Base-by-base conservation (phyloP, 768 basidiomycete genomes). In the Tylopilus rubrobrunneus region DNA sequence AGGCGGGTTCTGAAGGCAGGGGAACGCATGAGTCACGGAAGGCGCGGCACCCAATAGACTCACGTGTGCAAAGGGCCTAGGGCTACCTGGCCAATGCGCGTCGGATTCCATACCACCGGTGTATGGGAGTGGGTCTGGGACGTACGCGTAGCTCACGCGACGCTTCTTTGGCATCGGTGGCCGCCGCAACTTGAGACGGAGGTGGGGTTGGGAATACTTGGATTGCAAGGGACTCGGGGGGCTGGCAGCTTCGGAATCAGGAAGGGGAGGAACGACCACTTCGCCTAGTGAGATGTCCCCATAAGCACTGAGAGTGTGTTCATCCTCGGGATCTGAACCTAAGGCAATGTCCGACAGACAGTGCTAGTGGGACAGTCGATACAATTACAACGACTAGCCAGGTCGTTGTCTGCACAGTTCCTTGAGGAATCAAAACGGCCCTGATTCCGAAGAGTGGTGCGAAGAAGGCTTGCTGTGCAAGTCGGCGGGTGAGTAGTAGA, bases 361-460 rank as follows among this genome's bases (percentile, higher is more conserved):
- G n/a, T n/a, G n/a, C n/a, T n/a, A 42, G 78, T 72, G 2, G 94
- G 92, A 63, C 97, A 99, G 71, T 99, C 97, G 56, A 94, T 85
- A 69, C 97, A 99, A 21, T 93, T 82, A 68, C 97, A 99, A 12
- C 87, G 83, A 65, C 92, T 89, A 39, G 73, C 73, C 27, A 96
- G 70, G 62, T 89, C 88, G 31, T 75, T 76, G 67, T 93, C 91
- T 28, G 83, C 76, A 68, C 97, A 98, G 53, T 84, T 83, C 51
- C 91, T 79, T 3, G 89, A 75, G 33, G 71, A 66, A 96, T 92
- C 15, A 88, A 66, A 12, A 87, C 68, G 1, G 84, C 87, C 40
- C 96, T 77, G 3, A 91, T 49, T 19, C 77, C 76, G 57, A 90
- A 84, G 8, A 89, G 62, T 4, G 85, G 45, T 0, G 73, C 78